A percentile compares a stretch with the other conserved stretches of the same genome.
These are phyloP conservation scores for Dendrobium huoshanense DNA, from an alignment of 106 monocot species.

Conservation along the genomic window DNA sequence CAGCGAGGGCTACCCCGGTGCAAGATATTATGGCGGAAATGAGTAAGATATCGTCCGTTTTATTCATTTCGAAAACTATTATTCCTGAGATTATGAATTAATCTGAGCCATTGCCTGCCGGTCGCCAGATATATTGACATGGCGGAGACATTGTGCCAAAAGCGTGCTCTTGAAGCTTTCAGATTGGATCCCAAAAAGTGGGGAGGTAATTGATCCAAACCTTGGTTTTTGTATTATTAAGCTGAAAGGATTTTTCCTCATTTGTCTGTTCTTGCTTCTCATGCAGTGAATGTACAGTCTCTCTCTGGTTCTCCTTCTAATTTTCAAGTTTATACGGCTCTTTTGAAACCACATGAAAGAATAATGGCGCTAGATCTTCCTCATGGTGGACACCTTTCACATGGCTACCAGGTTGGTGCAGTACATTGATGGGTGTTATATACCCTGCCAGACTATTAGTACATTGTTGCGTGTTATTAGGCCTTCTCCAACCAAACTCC, in stretches of 20 bases:
- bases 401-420: slow-evolving; percentile 81
- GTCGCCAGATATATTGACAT: slow-evolving; percentile 84
- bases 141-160: slow-evolving; percentile 93
- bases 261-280: not conserved
- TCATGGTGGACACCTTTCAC: slow-evolving; percentile 98
- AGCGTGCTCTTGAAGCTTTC: slow-evolving; percentile 91
- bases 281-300: slow-evolving; percentile 93
- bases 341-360: slow-evolving; percentile 96
- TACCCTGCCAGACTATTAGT: not conserved
- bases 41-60: slow-evolving; percentile 49
- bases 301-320: slow-evolving; percentile 92
- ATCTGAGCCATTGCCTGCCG: not conserved
- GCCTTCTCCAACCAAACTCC: no score
- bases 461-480: not conserved
- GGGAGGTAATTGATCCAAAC: slow-evolving; percentile 60
- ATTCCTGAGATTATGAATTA: not conserved
- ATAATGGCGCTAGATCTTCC: slow-evolving; percentile 99
- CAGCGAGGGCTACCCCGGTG: slow-evolving; percentile 99
- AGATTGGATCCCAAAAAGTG: slow-evolving; percentile 82
- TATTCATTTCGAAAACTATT: not conserved
- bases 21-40: slow-evolving; percentile 99
- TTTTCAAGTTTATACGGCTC: slow-evolving; percentile 97
- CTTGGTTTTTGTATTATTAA: not conserved
- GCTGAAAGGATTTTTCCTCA: not conserved
- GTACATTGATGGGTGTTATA: not conserved